Conservation (phyloP, 805 yeast species). For the Yarrowia sp. region DNA sequence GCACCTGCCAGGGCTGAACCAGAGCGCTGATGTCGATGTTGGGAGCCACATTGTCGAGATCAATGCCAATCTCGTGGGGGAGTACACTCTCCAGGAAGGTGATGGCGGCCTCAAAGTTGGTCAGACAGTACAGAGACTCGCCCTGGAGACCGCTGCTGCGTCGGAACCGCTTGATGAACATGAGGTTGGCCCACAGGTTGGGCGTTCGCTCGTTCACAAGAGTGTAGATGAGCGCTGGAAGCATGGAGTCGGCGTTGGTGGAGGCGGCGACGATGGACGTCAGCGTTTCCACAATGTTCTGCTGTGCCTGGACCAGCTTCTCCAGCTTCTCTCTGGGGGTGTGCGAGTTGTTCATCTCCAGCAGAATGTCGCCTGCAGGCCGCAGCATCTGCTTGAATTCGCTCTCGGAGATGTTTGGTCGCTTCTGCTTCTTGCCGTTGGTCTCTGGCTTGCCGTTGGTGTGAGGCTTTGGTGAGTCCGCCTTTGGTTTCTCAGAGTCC, state of each 20-base stretch:
- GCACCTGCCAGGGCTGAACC: slow-evolving; percentile 26
- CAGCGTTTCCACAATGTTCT: slow-evolving; percentile 37
- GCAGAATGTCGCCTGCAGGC: slow-evolving; percentile 15
- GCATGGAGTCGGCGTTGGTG: slow-evolving; percentile 42
- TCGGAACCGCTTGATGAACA: slow-evolving; percentile 43
- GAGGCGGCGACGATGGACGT: slow-evolving; percentile 10
- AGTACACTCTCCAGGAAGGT: slow-evolving; percentile 41
- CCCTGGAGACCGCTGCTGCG: slow-evolving; percentile 39
- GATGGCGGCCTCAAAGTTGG: slow-evolving; percentile 46
- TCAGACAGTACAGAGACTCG: slow-evolving; percentile 43
- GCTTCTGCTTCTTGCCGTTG: neutral
- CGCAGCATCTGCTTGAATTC: slow-evolving; percentile 17
- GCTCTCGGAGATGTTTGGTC: slow-evolving; percentile 5
- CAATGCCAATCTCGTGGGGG: slow-evolving; percentile 37
- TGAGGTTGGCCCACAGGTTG: slow-evolving; percentile 40
- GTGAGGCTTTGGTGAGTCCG: neutral
- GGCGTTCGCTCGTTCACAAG: slow-evolving; percentile 38
- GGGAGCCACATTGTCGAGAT: slow-evolving; percentile 32
- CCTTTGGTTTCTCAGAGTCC: neutral
- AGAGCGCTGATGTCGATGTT: slow-evolving; percentile 30
- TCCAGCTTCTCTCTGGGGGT: slow-evolving; percentile 41
- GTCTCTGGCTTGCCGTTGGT: neutral
- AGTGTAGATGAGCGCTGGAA: slow-evolving; percentile 42
- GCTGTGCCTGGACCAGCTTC: slow-evolving; percentile 40
- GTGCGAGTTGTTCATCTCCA: slow-evolving; percentile 32